These are phyloP conservation scores for Mucor racemosus DNA, from an alignment of 371 early-diverging fungal genomes.

Conservation along the genomic window DNA sequence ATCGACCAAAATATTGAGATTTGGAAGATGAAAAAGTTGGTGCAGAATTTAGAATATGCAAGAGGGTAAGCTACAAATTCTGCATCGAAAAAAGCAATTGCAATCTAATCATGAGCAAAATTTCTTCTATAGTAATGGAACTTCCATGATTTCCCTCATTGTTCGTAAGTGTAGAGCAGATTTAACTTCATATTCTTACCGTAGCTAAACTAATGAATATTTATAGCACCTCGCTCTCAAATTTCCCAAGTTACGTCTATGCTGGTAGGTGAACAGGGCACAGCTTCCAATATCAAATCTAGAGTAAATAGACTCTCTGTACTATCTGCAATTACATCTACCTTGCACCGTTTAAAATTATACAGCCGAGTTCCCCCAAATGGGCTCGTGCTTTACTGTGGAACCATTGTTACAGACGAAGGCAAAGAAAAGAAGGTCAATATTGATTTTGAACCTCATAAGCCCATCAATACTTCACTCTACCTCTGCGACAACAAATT, in stretches of 20 bases:
- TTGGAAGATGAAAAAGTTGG: conserved; percentile 97
- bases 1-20: conserved; percentile 85
- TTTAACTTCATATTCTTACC: not conserved
- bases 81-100: too few relatives aligned
- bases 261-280: conserved; percentile 99
- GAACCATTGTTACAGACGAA: conserved; percentile 97
- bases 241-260: conserved; percentile 91
- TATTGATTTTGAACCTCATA: conserved; percentile 99
- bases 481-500: conserved; percentile 99
- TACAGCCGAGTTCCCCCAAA: conserved; percentile 93
- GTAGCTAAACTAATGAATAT: not conserved
- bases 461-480: conserved; percentile 99
- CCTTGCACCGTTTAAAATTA: conserved; percentile 97
- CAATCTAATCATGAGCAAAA: too few relatives aligned
- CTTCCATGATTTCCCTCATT: conserved; percentile 99
- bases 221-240: conserved; percentile 89
- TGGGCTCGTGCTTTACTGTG: conserved; percentile 95
- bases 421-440: conserved; percentile 99
- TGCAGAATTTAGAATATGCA: conserved; percentile 94
- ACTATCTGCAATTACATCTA: conserved; percentile 98
- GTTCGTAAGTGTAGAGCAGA: conserved; percentile 65
- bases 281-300: conserved; percentile 99
- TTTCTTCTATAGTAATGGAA: conserved; percentile 86
- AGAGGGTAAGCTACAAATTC: conserved; percentile 73
- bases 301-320: conserved; percentile 99